phyloP scores from a whole-genome alignment of 1,284 basidiomycete species.

The Mycena citricolor region DNA sequence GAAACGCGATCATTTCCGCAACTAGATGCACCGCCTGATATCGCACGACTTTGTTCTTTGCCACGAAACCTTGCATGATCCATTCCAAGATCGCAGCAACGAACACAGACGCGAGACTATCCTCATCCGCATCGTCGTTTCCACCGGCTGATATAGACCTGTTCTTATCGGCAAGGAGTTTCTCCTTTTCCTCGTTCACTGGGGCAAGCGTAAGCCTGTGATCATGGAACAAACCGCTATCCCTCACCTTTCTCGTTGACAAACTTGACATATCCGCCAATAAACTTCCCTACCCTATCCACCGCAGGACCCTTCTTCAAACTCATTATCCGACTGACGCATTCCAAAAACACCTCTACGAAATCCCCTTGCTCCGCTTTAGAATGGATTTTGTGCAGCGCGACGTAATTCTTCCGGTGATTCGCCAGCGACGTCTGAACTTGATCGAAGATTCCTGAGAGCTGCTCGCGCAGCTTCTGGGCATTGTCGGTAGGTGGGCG shows the following conservation, averaged over 20 bases:
- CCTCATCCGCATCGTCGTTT: slow-evolving; percentile 46
- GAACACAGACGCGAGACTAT: slow-evolving; percentile 76
- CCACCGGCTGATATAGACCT: no score
- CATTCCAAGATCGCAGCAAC: slow-evolving; percentile 71
- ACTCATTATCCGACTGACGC: slow-evolving; percentile 78
- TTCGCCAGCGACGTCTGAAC: slow-evolving; percentile 79
- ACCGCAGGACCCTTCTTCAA: slow-evolving; percentile 72
- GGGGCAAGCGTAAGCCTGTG: no score
- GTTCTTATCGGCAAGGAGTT: slow-evolving; percentile 22
- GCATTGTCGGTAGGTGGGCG: no score
- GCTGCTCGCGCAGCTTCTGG: no score
- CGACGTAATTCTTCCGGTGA: slow-evolving; percentile 83
- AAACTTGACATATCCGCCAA: slow-evolving; percentile 79
- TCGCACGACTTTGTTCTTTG: slow-evolving; percentile 89
- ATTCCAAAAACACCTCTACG: slow-evolving; percentile 67
- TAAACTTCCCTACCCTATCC: slow-evolving; percentile 85
- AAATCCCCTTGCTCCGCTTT: slow-evolving; percentile 69
- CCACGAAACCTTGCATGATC: slow-evolving; percentile 78
- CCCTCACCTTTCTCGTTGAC: slow-evolving; percentile 73
- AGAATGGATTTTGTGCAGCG: slow-evolving; percentile 78
- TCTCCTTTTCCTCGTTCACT: no score
- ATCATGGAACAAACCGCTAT: no score
- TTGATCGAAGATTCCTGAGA: slow-evolving; percentile 58
- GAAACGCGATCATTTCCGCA: slow-evolving; percentile 73
- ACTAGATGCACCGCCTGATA: slow-evolving; percentile 79